These are phyloP conservation scores for Aegilops tauschii DNA, from an alignment of 176 grass and related monocot genomes.

Conservation along the genomic window DNA sequence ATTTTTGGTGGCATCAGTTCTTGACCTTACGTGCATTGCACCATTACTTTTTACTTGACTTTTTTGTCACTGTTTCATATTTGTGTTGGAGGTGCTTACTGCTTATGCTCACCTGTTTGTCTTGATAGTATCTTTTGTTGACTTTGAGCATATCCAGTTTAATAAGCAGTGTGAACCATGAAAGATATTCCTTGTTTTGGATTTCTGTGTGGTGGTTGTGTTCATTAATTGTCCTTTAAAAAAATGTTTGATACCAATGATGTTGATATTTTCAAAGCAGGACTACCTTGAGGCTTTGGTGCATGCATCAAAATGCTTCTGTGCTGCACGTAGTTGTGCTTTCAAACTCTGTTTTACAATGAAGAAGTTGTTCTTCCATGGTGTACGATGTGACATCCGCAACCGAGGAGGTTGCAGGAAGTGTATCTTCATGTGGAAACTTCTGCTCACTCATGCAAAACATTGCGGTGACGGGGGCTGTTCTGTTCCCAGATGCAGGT, in stretches of 20 bases:
- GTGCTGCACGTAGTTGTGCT: constrained; percentile 38
- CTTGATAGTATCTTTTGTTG: not conserved
- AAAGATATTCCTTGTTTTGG: not conserved
- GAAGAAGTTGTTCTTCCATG: constrained; percentile 77
- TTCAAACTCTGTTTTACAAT: constrained; percentile 44
- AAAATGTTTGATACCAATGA: not conserved
- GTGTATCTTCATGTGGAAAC: constrained; percentile 76
- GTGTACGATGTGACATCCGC: constrained; percentile 49
- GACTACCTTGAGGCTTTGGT: constrained; percentile 56
- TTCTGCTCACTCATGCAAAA: constrained; percentile 51
- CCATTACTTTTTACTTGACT: not conserved
- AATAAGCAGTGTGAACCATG: not conserved
- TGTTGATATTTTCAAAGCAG: constrained; percentile 49
- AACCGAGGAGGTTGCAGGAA: constrained; percentile 45
- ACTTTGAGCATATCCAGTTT: not conserved
- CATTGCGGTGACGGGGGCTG: constrained; percentile 14
- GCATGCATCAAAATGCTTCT: constrained; percentile 68
- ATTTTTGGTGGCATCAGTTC: too few relatives aligned
- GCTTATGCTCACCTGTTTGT: not conserved
- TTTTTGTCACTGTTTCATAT: not conserved
- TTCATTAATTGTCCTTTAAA: not conserved
- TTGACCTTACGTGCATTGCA: not conserved
- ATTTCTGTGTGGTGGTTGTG: not conserved
- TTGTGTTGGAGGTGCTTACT: constrained; percentile 15
- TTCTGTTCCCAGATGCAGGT: constrained; percentile 55